Conservation (phyloP, 2,329 filamentous ascomycete species). For the Hypoxylon sp. region DNA sequence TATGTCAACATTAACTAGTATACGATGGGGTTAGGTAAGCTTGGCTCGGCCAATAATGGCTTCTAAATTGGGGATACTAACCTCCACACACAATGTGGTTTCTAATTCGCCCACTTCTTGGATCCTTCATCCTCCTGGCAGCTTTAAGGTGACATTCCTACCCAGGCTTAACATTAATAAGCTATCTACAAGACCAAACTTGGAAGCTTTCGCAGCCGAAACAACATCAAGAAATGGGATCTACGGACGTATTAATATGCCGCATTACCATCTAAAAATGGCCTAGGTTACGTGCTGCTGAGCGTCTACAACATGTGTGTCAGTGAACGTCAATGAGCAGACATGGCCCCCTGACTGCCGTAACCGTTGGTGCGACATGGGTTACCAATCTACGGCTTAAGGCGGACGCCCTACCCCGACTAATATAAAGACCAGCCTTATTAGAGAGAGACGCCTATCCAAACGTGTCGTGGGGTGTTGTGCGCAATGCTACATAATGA, state of each 20-base stretch:
- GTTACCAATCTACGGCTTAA: slow-evolving; percentile 28
- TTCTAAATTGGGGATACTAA: slow-evolving; percentile 29
- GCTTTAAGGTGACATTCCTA: slow-evolving; percentile 33
- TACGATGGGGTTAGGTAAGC: slow-evolving; percentile 36
- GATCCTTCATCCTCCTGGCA: slow-evolving; percentile 42
- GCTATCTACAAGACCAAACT: slow-evolving; percentile 14
- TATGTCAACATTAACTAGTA: slow-evolving; percentile 19
- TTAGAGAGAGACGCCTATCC: slow-evolving; percentile 31
- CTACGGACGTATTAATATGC: slow-evolving; percentile 35
- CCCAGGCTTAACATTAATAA: slow-evolving; percentile 28
- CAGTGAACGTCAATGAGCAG: slow-evolving; percentile 24
- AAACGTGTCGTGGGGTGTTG: slow-evolving; percentile 22
- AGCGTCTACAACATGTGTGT: slow-evolving; percentile 30
- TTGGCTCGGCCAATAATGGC: slow-evolving; percentile 26
- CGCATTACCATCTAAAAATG: slow-evolving; percentile 31
- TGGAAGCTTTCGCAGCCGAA: slow-evolving; percentile 1
- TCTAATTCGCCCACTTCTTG: slow-evolving; percentile 28
- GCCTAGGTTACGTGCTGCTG: slow-evolving; percentile 19
- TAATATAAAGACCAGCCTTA: slow-evolving; percentile 40
- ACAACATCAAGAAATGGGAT: slow-evolving; percentile 19
- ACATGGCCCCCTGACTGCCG: slow-evolving; percentile 27
- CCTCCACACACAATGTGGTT: slow-evolving; percentile 13
- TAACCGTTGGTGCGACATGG: slow-evolving; percentile 30
- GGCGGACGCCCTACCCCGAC: slow-evolving; percentile 31
- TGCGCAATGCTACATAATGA: slow-evolving; percentile 36